These are phyloP conservation scores for Drechslerella coelobrocha DNA, from an alignment of 2,329 filamentous ascomycete genomes.

Conservation along the genomic window DNA sequence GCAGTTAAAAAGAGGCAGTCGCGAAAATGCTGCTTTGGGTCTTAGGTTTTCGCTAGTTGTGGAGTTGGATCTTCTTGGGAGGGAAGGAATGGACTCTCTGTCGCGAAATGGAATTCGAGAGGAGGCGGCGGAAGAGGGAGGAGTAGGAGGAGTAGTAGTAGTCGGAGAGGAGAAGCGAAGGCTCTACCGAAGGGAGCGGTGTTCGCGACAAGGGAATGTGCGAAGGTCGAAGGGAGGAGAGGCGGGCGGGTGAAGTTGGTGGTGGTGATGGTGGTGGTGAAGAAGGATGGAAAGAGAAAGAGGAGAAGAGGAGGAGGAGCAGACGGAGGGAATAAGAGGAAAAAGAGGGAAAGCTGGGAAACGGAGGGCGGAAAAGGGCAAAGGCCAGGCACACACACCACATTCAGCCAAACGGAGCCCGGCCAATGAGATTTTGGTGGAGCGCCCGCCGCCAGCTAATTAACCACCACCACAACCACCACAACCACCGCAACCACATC, in stretches of 20 bases:
- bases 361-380: slow-evolving; percentile 28
- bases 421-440: too few species aligned
- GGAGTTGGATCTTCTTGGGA: slow-evolving; percentile 14
- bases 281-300: slow-evolving; percentile 19
- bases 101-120: slow-evolving; percentile 28
- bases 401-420: neutral
- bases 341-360: slow-evolving; percentile 8
- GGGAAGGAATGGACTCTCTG: slow-evolving; percentile 43
- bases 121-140: slow-evolving; percentile 13
- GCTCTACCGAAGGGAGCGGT: slow-evolving; percentile 33
- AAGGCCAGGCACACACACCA: slow-evolving; percentile 30
- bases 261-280: slow-evolving; percentile 36
- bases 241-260: slow-evolving; percentile 27
- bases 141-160: neutral
- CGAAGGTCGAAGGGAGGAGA: slow-evolving; percentile 5
- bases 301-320: slow-evolving; percentile 7
- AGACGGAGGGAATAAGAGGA: neutral
- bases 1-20: slow-evolving; percentile 33
- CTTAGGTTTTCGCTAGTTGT: neutral
- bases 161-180: slow-evolving; percentile 10
- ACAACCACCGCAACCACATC: neutral
- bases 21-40: slow-evolving; percentile 30
- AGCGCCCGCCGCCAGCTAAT: neutral
- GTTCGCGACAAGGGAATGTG: slow-evolving; percentile 20
- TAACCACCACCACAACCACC: neutral